Evolutionary conservation across 2,329 filamentous ascomycete genomes (phyloP).

Genomic region (Fusarium sublunatum): DNA sequence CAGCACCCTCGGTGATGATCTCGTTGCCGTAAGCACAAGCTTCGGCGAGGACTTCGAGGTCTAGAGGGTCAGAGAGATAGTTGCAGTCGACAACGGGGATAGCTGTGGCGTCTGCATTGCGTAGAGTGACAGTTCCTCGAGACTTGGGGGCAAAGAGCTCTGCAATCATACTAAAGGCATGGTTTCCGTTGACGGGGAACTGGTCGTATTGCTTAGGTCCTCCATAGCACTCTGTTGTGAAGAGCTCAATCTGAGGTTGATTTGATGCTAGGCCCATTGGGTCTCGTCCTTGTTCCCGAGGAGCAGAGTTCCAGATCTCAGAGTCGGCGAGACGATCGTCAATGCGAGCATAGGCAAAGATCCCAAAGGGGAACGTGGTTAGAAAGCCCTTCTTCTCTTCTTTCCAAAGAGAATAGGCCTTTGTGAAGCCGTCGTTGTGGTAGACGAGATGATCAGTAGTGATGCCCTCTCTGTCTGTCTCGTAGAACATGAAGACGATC

Average conservation of each 20-base stretch:
- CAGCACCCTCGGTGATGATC: constrained; percentile 66
- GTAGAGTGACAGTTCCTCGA: constrained; percentile 65
- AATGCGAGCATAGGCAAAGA: constrained; percentile 70
- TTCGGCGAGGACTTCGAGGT: constrained; percentile 68
- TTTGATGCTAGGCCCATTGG: constrained; percentile 68
- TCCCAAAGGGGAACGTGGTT: constrained; percentile 71
- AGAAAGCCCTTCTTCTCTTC: constrained; percentile 68
- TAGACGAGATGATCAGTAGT: constrained; percentile 67
- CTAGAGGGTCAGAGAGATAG: constrained; percentile 67
- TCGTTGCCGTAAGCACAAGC: constrained; percentile 70
- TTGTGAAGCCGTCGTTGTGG: constrained; percentile 62
- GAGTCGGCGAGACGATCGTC: constrained; percentile 68
- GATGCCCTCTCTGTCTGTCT: constrained; percentile 62
- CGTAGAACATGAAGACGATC: constrained; percentile 71
- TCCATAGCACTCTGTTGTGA: constrained; percentile 71
- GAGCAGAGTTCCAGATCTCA: constrained; percentile 64
- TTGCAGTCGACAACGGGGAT: constrained; percentile 69
- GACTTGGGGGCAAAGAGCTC: constrained; percentile 69
- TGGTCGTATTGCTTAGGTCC: constrained; percentile 68
- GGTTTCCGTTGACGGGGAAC: constrained; percentile 63
- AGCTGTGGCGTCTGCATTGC: constrained; percentile 58
- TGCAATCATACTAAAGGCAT: constrained; percentile 68
- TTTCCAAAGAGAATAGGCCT: constrained; percentile 66
- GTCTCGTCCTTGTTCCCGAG: constrained; percentile 63
- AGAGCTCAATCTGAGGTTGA: constrained; percentile 72